Conservation (phyloP, 805 yeast species). For the Tetrapisispora fleetii region DNA sequence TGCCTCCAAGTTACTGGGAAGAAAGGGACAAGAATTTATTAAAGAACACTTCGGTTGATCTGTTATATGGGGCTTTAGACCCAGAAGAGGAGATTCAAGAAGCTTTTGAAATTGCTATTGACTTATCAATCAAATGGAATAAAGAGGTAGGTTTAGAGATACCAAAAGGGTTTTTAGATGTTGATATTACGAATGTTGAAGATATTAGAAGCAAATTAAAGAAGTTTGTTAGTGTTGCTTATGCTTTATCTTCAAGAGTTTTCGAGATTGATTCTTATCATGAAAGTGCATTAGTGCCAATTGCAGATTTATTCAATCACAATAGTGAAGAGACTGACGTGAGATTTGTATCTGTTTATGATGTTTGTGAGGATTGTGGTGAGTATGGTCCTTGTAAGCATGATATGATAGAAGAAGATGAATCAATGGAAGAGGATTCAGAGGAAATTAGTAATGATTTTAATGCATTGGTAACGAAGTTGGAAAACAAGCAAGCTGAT, state of each 20-base stretch:
- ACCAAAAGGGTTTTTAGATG: conserved; percentile 25
- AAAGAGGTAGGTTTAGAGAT: conserved; percentile 18
- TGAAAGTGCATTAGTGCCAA: conserved; percentile 73
- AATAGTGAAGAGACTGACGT: conserved; percentile 47
- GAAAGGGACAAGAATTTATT: conserved; percentile 38
- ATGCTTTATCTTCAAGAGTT: conserved; percentile 64
- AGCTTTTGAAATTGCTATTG: conserved; percentile 31
- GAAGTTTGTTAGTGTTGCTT: conserved; percentile 47
- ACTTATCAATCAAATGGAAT: conserved; percentile 29
- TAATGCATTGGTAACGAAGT: conserved; percentile 20
- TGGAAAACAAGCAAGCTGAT: conserved; percentile 17
- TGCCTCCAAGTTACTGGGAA: conserved; percentile 64
- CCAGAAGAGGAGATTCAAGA: conserved; percentile 30
- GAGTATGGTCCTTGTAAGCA: conserved; percentile 35
- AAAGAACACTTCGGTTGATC: conserved; percentile 51
- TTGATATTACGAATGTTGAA: conserved; percentile 16
- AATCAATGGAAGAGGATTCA: conserved; percentile 4
- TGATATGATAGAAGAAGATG: conserved; percentile 17
- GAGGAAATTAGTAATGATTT: conserved; percentile 9
- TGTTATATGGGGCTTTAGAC: conserved; percentile 36
- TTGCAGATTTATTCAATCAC: conserved; percentile 86
- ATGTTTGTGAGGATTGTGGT: conserved; percentile 47
- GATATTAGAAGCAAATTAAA: conserved; percentile 26
- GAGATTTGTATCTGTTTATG: conserved; percentile 50
- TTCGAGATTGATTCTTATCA: conserved; percentile 72